phyloP scores from a whole-genome alignment of 257 asterid genomes.

The Misopates orontium region DNA sequence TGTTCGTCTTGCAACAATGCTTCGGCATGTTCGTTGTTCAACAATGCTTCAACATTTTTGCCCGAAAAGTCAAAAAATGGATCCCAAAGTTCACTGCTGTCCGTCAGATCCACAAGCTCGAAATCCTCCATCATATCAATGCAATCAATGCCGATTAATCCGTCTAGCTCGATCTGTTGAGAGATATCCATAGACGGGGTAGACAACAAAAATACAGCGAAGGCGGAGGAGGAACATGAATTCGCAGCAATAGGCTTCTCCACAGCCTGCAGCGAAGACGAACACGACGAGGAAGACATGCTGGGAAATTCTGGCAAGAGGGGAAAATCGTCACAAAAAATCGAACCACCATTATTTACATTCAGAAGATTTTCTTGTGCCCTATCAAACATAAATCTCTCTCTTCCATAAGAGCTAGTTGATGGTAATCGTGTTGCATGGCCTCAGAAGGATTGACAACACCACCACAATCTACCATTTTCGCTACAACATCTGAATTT shows the following conservation, averaged over 20 bases:
- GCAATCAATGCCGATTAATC: constrained; percentile 39
- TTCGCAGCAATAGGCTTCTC: constrained; percentile 24
- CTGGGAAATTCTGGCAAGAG: constrained; percentile 77
- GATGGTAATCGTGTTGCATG: too few relatives aligned
- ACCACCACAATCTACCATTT: too few relatives aligned
- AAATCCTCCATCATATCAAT: constrained; percentile 60
- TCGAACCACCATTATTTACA: constrained; percentile 45
- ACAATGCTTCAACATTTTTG: constrained; percentile 34
- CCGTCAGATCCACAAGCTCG: constrained; percentile 73
- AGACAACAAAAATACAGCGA: constrained; percentile 49
- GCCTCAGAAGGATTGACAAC: too few relatives aligned
- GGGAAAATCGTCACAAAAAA: constrained; percentile 63
- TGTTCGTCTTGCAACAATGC: not conserved
- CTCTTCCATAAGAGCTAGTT: too few relatives aligned
- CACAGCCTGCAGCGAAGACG: constrained; percentile 54
- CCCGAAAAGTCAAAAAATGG: constrained; percentile 54
- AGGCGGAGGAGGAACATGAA: constrained; percentile 47
- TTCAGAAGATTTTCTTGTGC: too few relatives aligned
- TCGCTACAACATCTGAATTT: too few relatives aligned
- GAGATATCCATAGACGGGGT: constrained; percentile 50
- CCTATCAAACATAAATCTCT: too few relatives aligned
- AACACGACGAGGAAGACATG: constrained; percentile 91
- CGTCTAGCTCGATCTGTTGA: too few relatives aligned
- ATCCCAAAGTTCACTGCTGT: constrained; percentile 65
- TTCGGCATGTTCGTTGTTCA: constrained; percentile 17